phyloP scores from a whole-genome alignment of 192 early-diverging fungal species.

The Coemansia sp. region DNA sequence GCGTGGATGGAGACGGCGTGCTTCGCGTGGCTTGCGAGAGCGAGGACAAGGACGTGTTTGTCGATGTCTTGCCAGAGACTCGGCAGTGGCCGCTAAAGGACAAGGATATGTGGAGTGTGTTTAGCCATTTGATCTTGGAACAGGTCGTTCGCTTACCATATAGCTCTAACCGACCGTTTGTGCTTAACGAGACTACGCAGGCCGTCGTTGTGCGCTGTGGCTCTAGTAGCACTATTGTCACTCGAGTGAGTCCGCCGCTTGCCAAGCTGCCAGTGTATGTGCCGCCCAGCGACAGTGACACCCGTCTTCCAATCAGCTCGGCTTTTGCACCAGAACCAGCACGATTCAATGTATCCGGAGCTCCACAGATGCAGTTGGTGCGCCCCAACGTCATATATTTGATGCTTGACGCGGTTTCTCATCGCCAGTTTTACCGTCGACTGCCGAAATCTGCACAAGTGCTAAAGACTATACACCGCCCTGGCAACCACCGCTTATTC shows the following conservation, averaged over 20 bases:
- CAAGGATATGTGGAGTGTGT: conserved; percentile 52
- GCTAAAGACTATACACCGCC: conserved; percentile 34
- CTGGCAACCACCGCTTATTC: conserved; percentile 31
- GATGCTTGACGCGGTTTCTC: conserved; percentile 60
- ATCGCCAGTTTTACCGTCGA: conserved; percentile 58
- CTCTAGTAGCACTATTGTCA: conserved; percentile 37
- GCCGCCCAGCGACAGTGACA: conserved; percentile 34
- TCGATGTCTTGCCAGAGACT: conserved; percentile 60
- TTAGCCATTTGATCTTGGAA: conserved; percentile 52
- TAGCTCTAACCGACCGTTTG: conserved; percentile 21
- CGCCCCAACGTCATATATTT: conserved; percentile 58
- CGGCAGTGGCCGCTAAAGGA: conserved; percentile 49
- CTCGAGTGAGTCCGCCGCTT: conserved; percentile 34
- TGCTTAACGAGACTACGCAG: conserved; percentile 42
- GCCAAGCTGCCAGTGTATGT: conserved; percentile 14
- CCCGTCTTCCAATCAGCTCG: conserved; percentile 3
- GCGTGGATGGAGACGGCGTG: conserved; percentile 37
- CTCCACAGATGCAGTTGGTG: not conserved
- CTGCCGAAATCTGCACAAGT: conserved; percentile 50
- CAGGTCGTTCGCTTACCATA: conserved; percentile 24
- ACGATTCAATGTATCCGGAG: not conserved
- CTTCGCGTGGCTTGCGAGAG: conserved; percentile 37
- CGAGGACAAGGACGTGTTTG: not conserved
- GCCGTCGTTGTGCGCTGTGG: conserved; percentile 57
- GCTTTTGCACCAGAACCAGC: not conserved